Base-by-base conservation (phyloP, 257 asterid species). In the Anisodus acutangulus region DNA sequence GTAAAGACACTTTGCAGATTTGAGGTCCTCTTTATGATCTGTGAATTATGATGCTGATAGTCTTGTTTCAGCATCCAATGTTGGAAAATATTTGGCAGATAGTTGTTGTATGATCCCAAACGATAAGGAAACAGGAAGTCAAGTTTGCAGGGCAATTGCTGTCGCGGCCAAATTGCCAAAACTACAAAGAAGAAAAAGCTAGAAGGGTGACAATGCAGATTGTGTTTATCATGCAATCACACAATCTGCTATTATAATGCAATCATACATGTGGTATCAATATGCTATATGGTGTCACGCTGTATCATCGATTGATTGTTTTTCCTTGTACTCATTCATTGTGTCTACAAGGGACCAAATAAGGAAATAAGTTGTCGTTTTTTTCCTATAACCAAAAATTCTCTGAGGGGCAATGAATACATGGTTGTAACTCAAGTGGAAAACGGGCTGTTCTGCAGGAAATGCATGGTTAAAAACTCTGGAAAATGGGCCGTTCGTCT, bases 61-160 rank as follows among this genome's bases (percentile, higher is more conserved):
- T 76, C 49, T 69, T 51, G 63, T 76, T 76, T 76, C 63, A 26
- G 64, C 81, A 76, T 76, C 63, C 64, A 51, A 76, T 76, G 63
- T 26, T 51, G 81, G 81, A 51, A 51, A 51, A 51, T 26, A 4
- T 19, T 49, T 76, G 81, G 16, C 37, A 35, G 31, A 5, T 43
- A 15, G 49, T 16, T 71, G 26, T 3, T 70, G 22, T 35, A 47
- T 82, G 69, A 79, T 57, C 79, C 84, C 79, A 71, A 72, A 72
- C 31, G 80, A 74, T 83, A 51, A 69, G 8, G 78, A 39, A 39
- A 74, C 22, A 45, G 35, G 82, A 49, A 84, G 22, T 26, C 7
- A 76, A 71, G 82, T 64, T 87, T 37, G 47, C n/a, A 26, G 79
- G 59, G 59, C n/a, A 35, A 71, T 12, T 13, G 72, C 8, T 67